phyloP scores from a whole-genome alignment of 2,329 filamentous ascomycete genomes.

The Aspergillus sp. region DNA sequence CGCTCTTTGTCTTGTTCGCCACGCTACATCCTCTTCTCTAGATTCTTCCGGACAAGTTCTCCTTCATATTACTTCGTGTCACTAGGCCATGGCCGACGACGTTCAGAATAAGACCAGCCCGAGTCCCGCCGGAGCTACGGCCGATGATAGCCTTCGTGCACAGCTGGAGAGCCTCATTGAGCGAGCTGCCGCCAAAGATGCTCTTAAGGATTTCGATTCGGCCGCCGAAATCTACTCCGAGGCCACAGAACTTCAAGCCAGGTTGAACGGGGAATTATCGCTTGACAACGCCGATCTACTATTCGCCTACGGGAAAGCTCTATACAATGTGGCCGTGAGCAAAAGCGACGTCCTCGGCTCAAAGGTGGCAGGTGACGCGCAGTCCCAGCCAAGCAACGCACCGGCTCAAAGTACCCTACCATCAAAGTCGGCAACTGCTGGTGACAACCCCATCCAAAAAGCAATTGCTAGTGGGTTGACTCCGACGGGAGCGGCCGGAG shows the following conservation, averaged over 20 bases:
- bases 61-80: neutral
- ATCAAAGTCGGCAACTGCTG: conserved; percentile 15
- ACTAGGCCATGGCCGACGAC: conserved; percentile 26
- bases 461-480: conserved; percentile 25
- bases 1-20: neutral
- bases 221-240: conserved; percentile 85
- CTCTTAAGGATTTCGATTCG: conserved; percentile 81
- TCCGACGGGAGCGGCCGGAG: conserved; percentile 15
- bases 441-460: conserved; percentile 25
- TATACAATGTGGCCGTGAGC: conserved; percentile 90
- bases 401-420: conserved; percentile 40
- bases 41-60: neutral
- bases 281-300: conserved; percentile 90
- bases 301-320: conserved; percentile 87
- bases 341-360: conserved; percentile 94
- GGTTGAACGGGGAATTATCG: conserved; percentile 88
- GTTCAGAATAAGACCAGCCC: conserved; percentile 14
- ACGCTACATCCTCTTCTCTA: neutral
- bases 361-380: conserved; percentile 63
- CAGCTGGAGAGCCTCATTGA: conserved; percentile 75
- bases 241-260: conserved; percentile 85
- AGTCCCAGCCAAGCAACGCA: conserved; percentile 53
- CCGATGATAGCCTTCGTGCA: conserved; percentile 51
- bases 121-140: conserved; percentile 15
- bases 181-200: conserved; percentile 80